Base-by-base conservation (phyloP, 495 filamentous ascomycete genomes). In the Aspergillus coremiiformis region DNA sequence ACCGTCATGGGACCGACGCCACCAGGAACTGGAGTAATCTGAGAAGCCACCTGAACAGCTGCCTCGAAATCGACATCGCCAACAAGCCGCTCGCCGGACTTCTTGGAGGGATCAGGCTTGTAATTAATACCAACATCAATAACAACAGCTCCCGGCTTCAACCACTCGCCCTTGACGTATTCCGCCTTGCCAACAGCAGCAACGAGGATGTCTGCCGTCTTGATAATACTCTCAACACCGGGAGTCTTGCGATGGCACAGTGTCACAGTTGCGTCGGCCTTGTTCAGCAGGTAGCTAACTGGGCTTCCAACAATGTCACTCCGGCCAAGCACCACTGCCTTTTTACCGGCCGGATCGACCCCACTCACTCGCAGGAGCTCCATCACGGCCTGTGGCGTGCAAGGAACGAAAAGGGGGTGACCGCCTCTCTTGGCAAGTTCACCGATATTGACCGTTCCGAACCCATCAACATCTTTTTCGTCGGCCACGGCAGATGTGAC, bases 1-100 rank as follows among this genome's bases (percentile, higher is more conserved):
- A 98, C 90, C 11, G 93, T 98, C 91, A 97, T 97, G 32, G 93
- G 93, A 3, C 93, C 93, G 51, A 97, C 93, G 63, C 93, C 93
- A 52, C 93, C 93, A 1, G 94, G 93, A 29, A 98, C 93, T 2
- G 93, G 93, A 1, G 94, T 98, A 61, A 98, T 97, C 54, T 86
- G 82, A n/a, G 90, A 95, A 19, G 90, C 93, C 41, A 96, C 85
- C 60, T 93, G 76, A 15, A 78, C 79, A 33, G 90, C 91, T 47
- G 87, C 84, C 42, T 92, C 89, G 59, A 84, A 96, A 52, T 97
- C 88, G 15, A 98, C 93, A 68, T 98, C 93, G 32, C 93, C 93
- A 14, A 96, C 93, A n/a, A 97, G 78, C 54, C 90, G 82, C 66
- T 90, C 78, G 3, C 93, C 94, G 15, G 90, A 95, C 71, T 96